Base-by-base conservation (phyloP, 2,329 filamentous ascomycete genomes). In the Penicillium psychrosexuale region DNA sequence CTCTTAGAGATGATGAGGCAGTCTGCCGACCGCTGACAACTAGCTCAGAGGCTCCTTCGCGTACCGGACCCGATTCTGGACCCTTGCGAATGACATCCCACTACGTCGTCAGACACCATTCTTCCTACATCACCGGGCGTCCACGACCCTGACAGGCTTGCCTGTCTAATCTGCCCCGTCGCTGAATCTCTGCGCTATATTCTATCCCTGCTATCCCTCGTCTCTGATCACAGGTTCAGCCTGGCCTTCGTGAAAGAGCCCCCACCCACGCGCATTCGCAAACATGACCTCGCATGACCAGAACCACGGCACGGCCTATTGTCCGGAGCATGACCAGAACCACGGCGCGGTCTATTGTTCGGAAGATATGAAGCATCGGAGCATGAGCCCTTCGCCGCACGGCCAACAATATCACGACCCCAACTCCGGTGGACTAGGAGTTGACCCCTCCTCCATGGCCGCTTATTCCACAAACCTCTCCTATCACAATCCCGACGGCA, bases 341-440 rank as follows among this genome's bases (percentile, higher is more conserved):
- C 69, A 66, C 38, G 63, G 69, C 51, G 66, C 73, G 59, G 73
- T 70, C 52, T 68, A 74, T 49, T 63, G 70, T 46, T 71, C 72
- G 11, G 68, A 61, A 42, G 67, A 68, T 52, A 65, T 70, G 64
- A 69, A 72, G 56, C 70, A 65, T 66, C 74, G 72, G 59, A 72
- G 71, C 58, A 66, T 76, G 65, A 78, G 75, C 68, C 73, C 72
- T 51, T 76, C 75, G 46, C 65, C 70, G 42, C 75, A 74, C 62
- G 69, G 66, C 46, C 73, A 75, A n/a, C 67, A 66, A 36, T 76
- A 72, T 64, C 68, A 73, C 33, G 66, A 73, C 51, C 62, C 64
- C 33, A 61, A 66, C 43, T 48, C 66, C 24, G 61, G 47, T 34
- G 47, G 70, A 9, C 64, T 74, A 51, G 68, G 68, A 46, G 56